phyloP scores from a whole-genome alignment of 371 early-diverging fungal genomes.

The Chytridium lagenaria region DNA sequence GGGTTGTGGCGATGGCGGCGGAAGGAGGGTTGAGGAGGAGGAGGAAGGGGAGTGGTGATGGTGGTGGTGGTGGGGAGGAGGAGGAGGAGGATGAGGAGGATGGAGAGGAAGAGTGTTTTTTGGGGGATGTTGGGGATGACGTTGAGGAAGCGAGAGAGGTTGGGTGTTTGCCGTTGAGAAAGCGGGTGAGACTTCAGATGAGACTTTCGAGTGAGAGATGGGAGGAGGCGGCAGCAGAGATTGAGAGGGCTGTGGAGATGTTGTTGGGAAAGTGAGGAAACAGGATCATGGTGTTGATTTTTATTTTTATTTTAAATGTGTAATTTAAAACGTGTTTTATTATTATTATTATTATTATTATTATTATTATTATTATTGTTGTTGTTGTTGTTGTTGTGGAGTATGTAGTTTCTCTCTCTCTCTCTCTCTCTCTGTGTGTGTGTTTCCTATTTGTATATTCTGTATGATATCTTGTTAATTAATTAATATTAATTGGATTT shows the following conservation, averaged over 20 bases:
- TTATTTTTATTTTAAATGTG: background rate
- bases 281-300: background rate
- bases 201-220: background rate
- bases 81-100: conserved; percentile 14
- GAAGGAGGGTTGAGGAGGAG: background rate
- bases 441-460: too few species aligned
- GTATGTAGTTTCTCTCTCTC: too few species aligned
- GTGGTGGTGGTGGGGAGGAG: conserved; percentile 12
- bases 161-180: background rate
- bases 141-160: conserved; percentile 10
- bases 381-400: background rate
- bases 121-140: conserved; percentile 24
- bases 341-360: too few species aligned
- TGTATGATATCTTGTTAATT: too few species aligned
- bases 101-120: conserved; percentile 12
- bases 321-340: background rate
- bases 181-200: background rate
- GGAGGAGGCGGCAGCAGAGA: background rate
- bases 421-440: too few species aligned
- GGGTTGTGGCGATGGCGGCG: background rate
- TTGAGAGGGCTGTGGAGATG: background rate
- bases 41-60: conserved; percentile 20
- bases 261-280: background rate
- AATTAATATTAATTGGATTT: too few species aligned
- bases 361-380: too few species aligned